Base-by-base conservation (phyloP, 2,329 filamentous ascomycete species). In the Nemania serpens region DNA sequence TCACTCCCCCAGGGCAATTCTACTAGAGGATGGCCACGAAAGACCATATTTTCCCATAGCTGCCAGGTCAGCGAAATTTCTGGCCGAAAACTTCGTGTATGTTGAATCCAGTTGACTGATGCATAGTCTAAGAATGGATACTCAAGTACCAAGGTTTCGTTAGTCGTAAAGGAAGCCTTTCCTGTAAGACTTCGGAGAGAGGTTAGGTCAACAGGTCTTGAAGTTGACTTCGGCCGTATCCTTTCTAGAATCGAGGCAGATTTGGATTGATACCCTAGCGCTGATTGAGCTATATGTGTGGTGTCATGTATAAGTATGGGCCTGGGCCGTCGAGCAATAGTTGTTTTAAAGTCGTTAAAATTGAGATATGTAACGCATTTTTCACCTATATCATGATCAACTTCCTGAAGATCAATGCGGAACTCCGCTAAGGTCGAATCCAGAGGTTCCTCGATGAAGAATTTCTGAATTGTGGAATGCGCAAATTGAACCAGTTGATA, bases 321-420 rank as follows among this genome's bases (percentile, higher is more conserved):
- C 20, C 61, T 58, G 15, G 43, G 41, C 12, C 34, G 76, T 78
- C 34, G 77, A 79, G 65, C 59, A 15, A 75, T 3, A 7, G 72
- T 64, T 2, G 68, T 73, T 52, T 77, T 71, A 41, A 79, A 79
- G 43, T 78, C 74, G 39, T 70, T 74, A 51, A 77, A 77, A 10
- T 73, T 63, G 17, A 79, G 72, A 60, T 79, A 80, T 0, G 75
- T 76, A 13, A 77, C 46, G 61, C 77, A 78, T 46, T 76, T 70
- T 34, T 76, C 72, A 2, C 75, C 75, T 42, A 75, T 56, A 5
- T 68, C 48, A 29, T 70, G 66, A 54, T 78, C 67, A 1, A 66
- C 70, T 13, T 70, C 63, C 13, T 64, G 25, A 3, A 64, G 5
- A 7, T 71, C 45, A n/a, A 78, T 62, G 47, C 63, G 62, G 55